Evolutionary conservation across 2,329 filamentous ascomycete species (phyloP).

Genomic region (Colletotrichum lini): DNA sequence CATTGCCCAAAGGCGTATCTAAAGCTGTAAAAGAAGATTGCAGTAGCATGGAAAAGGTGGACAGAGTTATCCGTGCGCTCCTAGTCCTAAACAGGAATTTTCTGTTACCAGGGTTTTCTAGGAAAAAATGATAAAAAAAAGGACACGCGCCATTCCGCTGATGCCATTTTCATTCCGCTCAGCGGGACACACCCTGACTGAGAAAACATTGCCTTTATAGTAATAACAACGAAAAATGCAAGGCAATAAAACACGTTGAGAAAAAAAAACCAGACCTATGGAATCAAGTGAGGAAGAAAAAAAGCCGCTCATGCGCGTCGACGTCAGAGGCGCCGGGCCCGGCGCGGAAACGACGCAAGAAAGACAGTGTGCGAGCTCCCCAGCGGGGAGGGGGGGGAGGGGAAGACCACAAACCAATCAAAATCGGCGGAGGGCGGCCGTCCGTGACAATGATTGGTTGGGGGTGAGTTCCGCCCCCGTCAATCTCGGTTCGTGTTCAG

Average conservation of each 20-base stretch:
- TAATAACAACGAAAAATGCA: neutral
- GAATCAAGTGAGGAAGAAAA: neutral
- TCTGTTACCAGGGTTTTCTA: neutral
- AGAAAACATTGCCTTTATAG: too few relatives aligned
- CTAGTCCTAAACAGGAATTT: neutral
- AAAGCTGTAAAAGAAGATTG: neutral
- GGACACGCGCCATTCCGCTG: neutral
- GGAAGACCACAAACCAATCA: neutral
- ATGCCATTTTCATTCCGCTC: conserved; percentile 23
- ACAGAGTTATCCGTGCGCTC: too few relatives aligned
- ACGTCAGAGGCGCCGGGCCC: conserved; percentile 31
- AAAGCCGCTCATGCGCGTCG: conserved; percentile 30
- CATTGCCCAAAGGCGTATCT: neutral
- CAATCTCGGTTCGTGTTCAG: neutral
- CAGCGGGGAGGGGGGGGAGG: neutral
- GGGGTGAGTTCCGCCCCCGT: neutral
- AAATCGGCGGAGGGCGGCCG: neutral
- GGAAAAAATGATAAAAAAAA: too few relatives aligned
- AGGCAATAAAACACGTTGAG: neutral
- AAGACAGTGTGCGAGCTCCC: neutral
- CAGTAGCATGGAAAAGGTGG: neutral
- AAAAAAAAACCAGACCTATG: neutral
- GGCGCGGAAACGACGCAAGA: neutral
- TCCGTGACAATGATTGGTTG: neutral
- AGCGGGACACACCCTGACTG: neutral